Evolutionary conservation across 495 filamentous ascomycete genomes (phyloP).

Genomic region (Annulohypoxylon nitens): DNA sequence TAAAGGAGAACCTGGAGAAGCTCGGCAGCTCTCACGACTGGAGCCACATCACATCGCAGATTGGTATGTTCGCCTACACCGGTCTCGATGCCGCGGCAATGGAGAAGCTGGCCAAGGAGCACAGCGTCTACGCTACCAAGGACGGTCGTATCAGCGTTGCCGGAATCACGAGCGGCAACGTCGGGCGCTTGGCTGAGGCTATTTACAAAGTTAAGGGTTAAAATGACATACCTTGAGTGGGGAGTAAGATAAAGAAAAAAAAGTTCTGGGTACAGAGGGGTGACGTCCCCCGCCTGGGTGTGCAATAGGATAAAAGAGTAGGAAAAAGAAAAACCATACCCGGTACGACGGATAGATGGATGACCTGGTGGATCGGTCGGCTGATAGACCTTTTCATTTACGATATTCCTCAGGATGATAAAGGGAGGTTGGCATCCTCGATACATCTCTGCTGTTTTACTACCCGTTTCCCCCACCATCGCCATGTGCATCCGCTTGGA

Average conservation of each 20-base stretch:
- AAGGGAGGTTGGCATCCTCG: not conserved
- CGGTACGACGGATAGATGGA: slow-evolving; percentile 41
- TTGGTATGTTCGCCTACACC: slow-evolving; percentile 99
- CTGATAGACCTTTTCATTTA: slow-evolving; percentile 23
- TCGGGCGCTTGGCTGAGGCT: slow-evolving; percentile 90
- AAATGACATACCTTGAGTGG: slow-evolving; percentile 18
- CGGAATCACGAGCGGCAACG: slow-evolving; percentile 93
- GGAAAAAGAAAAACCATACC: slow-evolving; percentile 22
- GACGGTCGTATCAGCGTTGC: slow-evolving; percentile 98
- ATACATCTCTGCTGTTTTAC: slow-evolving; percentile 23
- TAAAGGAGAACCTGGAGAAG: slow-evolving; percentile 93
- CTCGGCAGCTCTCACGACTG: slow-evolving; percentile 96
- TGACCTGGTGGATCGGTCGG: slow-evolving; percentile 30
- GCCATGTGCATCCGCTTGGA: slow-evolving; percentile 24
- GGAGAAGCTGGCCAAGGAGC: slow-evolving; percentile 92
- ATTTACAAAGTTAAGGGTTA: slow-evolving; percentile 91
- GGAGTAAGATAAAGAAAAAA: not conserved
- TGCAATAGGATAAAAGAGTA: slow-evolving; percentile 10
- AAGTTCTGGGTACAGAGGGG: not conserved
- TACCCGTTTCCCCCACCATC: slow-evolving; percentile 6
- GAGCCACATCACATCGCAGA: slow-evolving; percentile 98
- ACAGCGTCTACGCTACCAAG: slow-evolving; percentile 97
- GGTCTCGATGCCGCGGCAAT: slow-evolving; percentile 94
- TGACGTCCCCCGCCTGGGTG: slow-evolving; percentile 22
- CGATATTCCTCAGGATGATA: slow-evolving; percentile 19